Evolutionary conservation across 2,329 filamentous ascomycete genomes (phyloP), one percentile per base, ranked within the genome.

Genomic region (Sarocladium oryzae): DNA sequence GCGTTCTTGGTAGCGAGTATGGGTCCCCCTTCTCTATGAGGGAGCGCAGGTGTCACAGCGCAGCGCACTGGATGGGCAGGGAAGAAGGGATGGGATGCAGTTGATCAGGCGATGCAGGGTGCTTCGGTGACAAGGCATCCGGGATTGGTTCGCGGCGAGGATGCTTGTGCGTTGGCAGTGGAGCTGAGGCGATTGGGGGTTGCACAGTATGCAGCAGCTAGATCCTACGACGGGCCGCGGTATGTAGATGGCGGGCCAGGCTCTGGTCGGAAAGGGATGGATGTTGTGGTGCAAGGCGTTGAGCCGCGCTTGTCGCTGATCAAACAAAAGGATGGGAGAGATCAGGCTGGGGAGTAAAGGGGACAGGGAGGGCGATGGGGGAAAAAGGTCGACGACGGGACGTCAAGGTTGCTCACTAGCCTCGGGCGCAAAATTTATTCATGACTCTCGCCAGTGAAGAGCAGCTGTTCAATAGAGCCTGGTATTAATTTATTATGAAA

Each of bases 141-240:
- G 28, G 43, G 43, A 48, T 48, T 48, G 43, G 43, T 48, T 21
- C n/a, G 20, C n/a, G 6, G 43, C 9, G 24, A 48, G 43, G 43
- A 48, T 30, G 33, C 26, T 24, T 48, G 16, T 48, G 43, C 43
- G 43, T 48, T 48, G 43, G 26, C 43, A 48, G 43, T 48, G 43
- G 43, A 48, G 43, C 28, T 48, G 43, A 48, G 24, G 43, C n/a
- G 10, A 5, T 33, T 20, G 9, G 26, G 43, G 5, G 43, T 48
- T 18, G 43, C 28, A 5, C 28, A n/a, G n/a, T n/a, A 15, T 11
- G 21, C 33, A n/a, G 43, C 43, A 48, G 16, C 16, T 40, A 26
- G 21, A 45, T 28, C 23, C 40, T 33, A 18, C 26, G 4, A 23
- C n/a, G 20, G 28, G 33, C n/a, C 33, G 26, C n/a, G n/a, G n/a